Evolutionary conservation across 2,329 filamentous ascomycete species (phyloP).

Genomic region (Metarhizium sp.): DNA sequence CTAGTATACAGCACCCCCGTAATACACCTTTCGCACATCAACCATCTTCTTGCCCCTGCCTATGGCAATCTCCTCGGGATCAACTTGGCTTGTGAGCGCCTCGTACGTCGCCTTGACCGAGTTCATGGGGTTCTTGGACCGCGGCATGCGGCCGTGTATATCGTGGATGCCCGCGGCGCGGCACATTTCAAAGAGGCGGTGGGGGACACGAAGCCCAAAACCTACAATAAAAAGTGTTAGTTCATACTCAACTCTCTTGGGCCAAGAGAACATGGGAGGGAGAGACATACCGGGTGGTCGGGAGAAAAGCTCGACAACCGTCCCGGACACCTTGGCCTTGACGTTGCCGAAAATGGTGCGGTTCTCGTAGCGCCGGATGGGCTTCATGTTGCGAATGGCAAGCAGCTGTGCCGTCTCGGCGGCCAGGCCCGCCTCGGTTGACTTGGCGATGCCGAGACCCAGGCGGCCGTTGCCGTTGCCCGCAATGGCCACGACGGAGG

Average conservation of each 20-base stretch:
- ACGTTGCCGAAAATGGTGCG: conserved; percentile 85
- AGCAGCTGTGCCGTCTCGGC: conserved; percentile 63
- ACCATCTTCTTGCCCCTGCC: conserved; percentile 91
- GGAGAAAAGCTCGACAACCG: conserved; percentile 69
- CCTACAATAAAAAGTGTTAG: conserved; percentile 40
- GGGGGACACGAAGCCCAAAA: conserved; percentile 86
- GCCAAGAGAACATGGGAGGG: background rate
- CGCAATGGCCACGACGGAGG: conserved; percentile 69
- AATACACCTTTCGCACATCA: conserved; percentile 95
- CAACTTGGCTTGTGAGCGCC: conserved; percentile 71
- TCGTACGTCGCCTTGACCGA: conserved; percentile 85
- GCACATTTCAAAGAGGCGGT: conserved; percentile 90
- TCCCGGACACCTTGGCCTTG: conserved; percentile 77
- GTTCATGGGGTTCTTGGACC: conserved; percentile 95
- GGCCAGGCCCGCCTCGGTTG: conserved; percentile 61
- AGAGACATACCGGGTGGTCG: conserved; percentile 71
- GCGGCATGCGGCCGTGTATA: conserved; percentile 71
- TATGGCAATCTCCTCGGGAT: conserved; percentile 83
- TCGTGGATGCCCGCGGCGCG: conserved; percentile 80
- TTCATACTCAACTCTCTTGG: background rate
- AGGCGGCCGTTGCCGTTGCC: conserved; percentile 81
- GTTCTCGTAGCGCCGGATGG: conserved; percentile 84
- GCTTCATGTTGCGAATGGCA: conserved; percentile 86
- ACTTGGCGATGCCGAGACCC: conserved; percentile 86
- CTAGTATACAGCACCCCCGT: conserved; percentile 65